phyloP scores from a whole-genome alignment of 345 rosid species.

The Populus deltoides region DNA sequence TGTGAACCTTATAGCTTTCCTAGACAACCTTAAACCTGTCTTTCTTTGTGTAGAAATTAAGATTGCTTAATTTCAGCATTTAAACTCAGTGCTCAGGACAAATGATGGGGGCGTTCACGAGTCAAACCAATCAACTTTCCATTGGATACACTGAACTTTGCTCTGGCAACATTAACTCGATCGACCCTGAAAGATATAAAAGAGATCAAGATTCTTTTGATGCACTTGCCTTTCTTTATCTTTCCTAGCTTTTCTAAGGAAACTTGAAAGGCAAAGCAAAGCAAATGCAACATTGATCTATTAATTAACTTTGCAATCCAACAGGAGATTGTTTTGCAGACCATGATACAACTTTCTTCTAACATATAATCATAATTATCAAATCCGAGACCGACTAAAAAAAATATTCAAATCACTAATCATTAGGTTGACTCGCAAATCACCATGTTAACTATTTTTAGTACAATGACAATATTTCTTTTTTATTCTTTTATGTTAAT shows the following conservation, averaged over 20 bases:
- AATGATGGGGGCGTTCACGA: not conserved
- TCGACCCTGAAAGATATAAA: not conserved
- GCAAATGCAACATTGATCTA: not conserved
- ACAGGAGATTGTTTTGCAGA: not conserved
- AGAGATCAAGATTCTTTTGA: not conserved
- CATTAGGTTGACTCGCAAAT: too few relatives aligned
- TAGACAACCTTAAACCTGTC: not conserved
- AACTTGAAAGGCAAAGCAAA: not conserved
- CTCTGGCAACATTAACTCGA: not conserved
- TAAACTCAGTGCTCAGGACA: not conserved
- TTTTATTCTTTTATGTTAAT: too few relatives aligned
- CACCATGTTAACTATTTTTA: too few relatives aligned
- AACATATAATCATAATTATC: too few relatives aligned
- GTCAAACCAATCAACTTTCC: not conserved
- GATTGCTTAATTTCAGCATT: not conserved
- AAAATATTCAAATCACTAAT: too few relatives aligned
- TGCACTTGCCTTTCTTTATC: not conserved
- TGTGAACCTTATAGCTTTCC: not conserved
- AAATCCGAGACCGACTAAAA: too few relatives aligned
- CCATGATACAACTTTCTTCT: too few relatives aligned
- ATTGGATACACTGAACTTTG: not conserved
- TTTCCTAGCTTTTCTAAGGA: not conserved
- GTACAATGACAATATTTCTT: too few relatives aligned
- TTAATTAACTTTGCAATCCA: not conserved
- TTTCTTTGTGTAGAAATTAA: not conserved